phyloP scores from a whole-genome alignment of 2,329 filamentous ascomycete species.

The Paraphaeosphaeria sporulosa region DNA sequence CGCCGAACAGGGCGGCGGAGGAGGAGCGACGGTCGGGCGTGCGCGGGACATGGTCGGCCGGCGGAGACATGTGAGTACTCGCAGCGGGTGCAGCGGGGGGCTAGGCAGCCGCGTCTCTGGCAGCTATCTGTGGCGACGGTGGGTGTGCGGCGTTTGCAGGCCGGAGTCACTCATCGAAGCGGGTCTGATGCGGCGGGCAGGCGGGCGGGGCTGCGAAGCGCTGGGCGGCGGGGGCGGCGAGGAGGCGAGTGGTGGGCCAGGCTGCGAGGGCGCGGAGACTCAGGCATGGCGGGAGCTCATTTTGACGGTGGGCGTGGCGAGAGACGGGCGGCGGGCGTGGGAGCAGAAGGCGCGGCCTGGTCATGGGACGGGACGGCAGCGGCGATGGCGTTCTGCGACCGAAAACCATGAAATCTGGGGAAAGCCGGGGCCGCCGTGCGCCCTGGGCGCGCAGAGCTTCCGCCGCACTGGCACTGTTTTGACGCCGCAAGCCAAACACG shows the following conservation, averaged over 20 bases:
- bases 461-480: slow-evolving; percentile 6
- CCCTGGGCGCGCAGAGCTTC: neutral
- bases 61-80: slow-evolving; percentile 47
- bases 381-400: neutral
- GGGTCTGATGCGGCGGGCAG: slow-evolving; percentile 20
- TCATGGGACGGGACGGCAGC: slow-evolving; percentile 7
- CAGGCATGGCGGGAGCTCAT: slow-evolving; percentile 9
- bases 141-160: slow-evolving; percentile 16
- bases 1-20: slow-evolving; percentile 47
- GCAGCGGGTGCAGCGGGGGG: neutral
- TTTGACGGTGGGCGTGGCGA: slow-evolving; percentile 2
- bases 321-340: neutral
- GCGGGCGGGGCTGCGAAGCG: slow-evolving; percentile 28
- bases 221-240: slow-evolving; percentile 15
- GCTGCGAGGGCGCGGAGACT: slow-evolving; percentile 7
- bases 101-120: slow-evolving; percentile 6
- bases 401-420: slow-evolving; percentile 13
- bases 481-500: slow-evolving; percentile 24
- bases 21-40: slow-evolving; percentile 50
- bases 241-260: slow-evolving; percentile 1
- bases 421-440: neutral
- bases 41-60: slow-evolving; percentile 43
- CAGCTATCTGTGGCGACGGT: slow-evolving; percentile 19
- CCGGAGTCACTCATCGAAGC: slow-evolving; percentile 23
- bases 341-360: slow-evolving; percentile 1